Conservation (phyloP, 176 grass and related monocot species). For the Ensete ventricosum region DNA sequence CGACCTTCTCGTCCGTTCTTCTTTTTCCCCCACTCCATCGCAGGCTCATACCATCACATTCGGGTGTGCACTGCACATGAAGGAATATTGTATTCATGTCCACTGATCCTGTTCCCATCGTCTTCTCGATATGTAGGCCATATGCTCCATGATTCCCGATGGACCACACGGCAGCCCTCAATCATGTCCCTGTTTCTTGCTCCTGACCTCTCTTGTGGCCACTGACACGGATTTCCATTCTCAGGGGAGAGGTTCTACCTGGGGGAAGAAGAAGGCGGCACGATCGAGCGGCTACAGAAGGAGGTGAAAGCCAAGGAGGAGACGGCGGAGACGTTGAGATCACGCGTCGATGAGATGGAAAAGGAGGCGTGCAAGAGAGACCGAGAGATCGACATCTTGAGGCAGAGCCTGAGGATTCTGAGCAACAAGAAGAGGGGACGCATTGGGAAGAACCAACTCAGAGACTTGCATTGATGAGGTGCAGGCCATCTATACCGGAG, state of each 20-base stretch:
- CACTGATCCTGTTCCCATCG: too few species aligned
- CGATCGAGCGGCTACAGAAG: constrained; percentile 11
- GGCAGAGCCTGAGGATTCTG: constrained; percentile 44
- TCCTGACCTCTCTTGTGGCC: too few species aligned
- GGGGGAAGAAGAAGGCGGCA: constrained; percentile 20
- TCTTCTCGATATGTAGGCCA: too few species aligned
- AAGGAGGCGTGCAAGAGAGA: constrained; percentile 27
- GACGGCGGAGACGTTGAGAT: constrained; percentile 8
- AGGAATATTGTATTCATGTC: too few species aligned
- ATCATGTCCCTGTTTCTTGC: neutral
- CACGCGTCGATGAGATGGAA: constrained; percentile 19
- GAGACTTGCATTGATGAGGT: neutral
- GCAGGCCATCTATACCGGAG: neutral
- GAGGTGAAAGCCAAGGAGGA: constrained; percentile 34
- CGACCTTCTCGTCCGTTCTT: neutral
- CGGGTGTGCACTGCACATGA: too few species aligned
- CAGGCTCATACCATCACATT: too few species aligned
- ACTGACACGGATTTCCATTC: too few species aligned
- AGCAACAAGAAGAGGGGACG: constrained; percentile 26
- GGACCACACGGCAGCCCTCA: neutral
- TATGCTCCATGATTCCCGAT: neutral
- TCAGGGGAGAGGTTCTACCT: constrained; percentile 29
- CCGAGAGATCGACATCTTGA: constrained; percentile 36
- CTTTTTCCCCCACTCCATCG: neutral
- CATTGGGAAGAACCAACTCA: constrained; percentile 8